Conservation (phyloP, 1,284 basidiomycete species). For the Ganoderma lingzhi region DNA sequence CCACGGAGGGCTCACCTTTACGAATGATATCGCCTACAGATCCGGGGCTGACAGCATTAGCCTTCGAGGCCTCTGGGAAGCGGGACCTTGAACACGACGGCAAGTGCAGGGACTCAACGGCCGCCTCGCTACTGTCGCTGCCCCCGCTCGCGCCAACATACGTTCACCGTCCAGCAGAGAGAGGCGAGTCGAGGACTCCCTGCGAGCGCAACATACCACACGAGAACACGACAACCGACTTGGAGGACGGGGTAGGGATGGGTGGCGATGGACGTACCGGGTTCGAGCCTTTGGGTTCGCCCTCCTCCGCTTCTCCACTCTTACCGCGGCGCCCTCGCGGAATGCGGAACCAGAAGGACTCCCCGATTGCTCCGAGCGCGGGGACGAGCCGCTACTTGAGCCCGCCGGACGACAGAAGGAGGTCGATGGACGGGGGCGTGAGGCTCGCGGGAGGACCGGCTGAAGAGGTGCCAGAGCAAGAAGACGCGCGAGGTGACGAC, state of each 20-base stretch:
- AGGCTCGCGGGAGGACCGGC: background rate
- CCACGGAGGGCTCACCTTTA: background rate
- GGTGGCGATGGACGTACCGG: background rate
- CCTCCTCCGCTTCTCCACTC: background rate
- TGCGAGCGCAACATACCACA: background rate
- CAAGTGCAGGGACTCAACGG: background rate
- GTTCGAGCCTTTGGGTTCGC: background rate
- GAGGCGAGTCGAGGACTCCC: background rate
- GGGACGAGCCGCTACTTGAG: background rate
- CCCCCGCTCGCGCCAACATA: background rate
- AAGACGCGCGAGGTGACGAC: background rate
- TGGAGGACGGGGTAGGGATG: background rate
- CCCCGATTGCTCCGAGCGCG: background rate
- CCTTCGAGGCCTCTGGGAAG: background rate
- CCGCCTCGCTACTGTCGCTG: background rate
- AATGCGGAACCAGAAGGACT: background rate
- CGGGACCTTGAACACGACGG: background rate
- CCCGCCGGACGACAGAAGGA: background rate
- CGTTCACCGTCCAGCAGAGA: background rate
- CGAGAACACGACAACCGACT: background rate
- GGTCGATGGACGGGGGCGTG: slow-evolving; percentile 8
- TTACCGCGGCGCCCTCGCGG: background rate
- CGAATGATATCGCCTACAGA: background rate
- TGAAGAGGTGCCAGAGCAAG: background rate
- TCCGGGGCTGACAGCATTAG: background rate